Base-by-base conservation (phyloP, 225 moss, liverwort and hornwort species). In the Anthoceros angustus region DNA sequence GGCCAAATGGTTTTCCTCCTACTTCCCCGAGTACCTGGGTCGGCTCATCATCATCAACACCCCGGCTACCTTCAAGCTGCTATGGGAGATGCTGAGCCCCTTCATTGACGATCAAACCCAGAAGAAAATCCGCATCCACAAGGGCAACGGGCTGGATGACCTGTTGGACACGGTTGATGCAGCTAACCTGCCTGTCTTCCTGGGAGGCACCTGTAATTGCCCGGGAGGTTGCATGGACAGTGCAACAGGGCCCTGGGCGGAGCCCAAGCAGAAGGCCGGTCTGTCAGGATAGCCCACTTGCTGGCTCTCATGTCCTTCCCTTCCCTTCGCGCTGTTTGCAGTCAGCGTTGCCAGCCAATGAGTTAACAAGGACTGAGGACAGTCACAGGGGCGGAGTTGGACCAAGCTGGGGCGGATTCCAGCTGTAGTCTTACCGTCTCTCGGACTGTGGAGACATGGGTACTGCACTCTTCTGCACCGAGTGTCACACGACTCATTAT, bases 21-120 rank as follows among this genome's bases (percentile, higher is more conserved):
- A 77, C 62, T 80, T 74, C 21, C 80, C 80, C 5, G 80, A 80
- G 12, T 80, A 80, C 62, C 66, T 80, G 12, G 80, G 80, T 12
- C 72, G 74, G 7, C 74, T 80, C 21, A 80, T 80, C 24, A 80
- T 80, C 63, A 70, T 80, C 38, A 63, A 80, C 41, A 74, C 80
- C 24, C 80, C 77, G 8, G 74, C 74, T 42, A 70, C 80, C 23
- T 80, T 80, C 80, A 80, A 80, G 65, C 71, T 80, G 39, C 25
- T 80, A 41, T 80, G 80, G 80, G 80, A 80, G 72, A 74, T 80
- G 70, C 64, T 80, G 64, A 77, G 74, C 69, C 80, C 80, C 63
- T 77, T 80, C 64, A 62, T 80, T 39, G 80, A 80, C 42, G 72
- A 74, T 5, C 69, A 72, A 42, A 80, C 80, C 25, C 76, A 74